Conservation (phyloP, 495 filamentous ascomycete species). For the Hypoxylon fragiforme region DNA sequence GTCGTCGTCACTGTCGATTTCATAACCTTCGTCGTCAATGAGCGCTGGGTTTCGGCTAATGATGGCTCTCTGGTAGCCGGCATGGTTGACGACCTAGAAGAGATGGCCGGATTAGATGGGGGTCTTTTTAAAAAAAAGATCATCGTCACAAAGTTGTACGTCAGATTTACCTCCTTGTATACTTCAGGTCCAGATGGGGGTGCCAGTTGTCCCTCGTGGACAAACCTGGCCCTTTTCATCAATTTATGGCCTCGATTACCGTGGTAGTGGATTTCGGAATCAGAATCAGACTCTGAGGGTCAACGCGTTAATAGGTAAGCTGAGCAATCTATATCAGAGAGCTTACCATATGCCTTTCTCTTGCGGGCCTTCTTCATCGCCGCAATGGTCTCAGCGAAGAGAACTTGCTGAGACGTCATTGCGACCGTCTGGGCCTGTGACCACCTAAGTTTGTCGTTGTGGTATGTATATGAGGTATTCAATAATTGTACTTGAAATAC, state of each 20-base stretch:
- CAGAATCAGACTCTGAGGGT: slow-evolving; percentile 76
- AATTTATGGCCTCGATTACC: slow-evolving; percentile 94
- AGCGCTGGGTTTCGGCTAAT: slow-evolving; percentile 71
- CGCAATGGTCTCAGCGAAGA: slow-evolving; percentile 73
- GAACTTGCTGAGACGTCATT: slow-evolving; percentile 73
- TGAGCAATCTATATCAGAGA: background rate
- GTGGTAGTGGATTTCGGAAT: slow-evolving; percentile 75
- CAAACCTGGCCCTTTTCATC: slow-evolving; percentile 76
- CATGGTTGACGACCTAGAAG: slow-evolving; percentile 75
- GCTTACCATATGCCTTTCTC: slow-evolving; percentile 62
- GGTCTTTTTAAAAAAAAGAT: no score
- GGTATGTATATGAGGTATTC: background rate
- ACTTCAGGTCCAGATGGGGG: slow-evolving; percentile 68
- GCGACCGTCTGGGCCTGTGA: slow-evolving; percentile 28
- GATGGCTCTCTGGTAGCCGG: slow-evolving; percentile 81
- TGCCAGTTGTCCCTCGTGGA: slow-evolving; percentile 75
- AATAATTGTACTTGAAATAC: background rate
- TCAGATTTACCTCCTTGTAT: slow-evolving; percentile 78
- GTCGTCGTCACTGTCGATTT: slow-evolving; percentile 80
- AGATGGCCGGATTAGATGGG: slow-evolving; percentile 6
- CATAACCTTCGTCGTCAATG: slow-evolving; percentile 87
- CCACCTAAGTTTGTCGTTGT: no score
- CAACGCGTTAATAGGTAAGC: slow-evolving; percentile 14
- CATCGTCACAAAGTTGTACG: no score
- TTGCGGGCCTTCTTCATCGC: slow-evolving; percentile 75